Evolutionary conservation across 495 filamentous ascomycete genomes (phyloP).

Genomic region (Penicillium atrosanguineum): DNA sequence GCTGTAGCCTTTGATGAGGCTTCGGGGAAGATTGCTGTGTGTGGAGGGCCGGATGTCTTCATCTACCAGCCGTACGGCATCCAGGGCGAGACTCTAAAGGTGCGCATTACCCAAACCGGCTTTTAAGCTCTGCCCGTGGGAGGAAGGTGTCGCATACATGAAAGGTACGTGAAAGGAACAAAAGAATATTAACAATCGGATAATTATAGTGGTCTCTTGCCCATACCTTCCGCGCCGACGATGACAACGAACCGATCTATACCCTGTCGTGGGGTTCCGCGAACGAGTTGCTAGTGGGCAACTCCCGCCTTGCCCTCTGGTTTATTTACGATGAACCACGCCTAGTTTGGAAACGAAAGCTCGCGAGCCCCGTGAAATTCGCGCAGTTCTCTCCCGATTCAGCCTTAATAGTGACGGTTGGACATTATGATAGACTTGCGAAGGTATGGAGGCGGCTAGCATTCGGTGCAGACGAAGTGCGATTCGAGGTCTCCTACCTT

Average conservation of each 20-base stretch:
- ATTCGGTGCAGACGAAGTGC: conserved; percentile 78
- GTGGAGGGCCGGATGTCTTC: conserved; percentile 61
- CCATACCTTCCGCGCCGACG: conserved; percentile 38
- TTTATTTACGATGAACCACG: conserved; percentile 46
- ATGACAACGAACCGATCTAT: conserved; percentile 46
- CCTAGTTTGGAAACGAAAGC: conserved; percentile 67
- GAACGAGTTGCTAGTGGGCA: conserved; percentile 79
- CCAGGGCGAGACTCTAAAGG: conserved; percentile 59
- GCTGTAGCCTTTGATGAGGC: conserved; percentile 74
- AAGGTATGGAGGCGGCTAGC: conserved; percentile 91
- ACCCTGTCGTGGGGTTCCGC: conserved; percentile 83
- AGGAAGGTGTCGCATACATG: neutral
- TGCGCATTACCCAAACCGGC: conserved; percentile 17
- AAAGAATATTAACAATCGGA: conserved; percentile 8
- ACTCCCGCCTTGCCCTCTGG: conserved; percentile 69
- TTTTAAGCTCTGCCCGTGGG: neutral
- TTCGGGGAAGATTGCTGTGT: conserved; percentile 82
- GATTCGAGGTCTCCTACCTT: conserved; percentile 90
- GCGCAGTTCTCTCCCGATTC: conserved; percentile 85
- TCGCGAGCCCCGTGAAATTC: conserved; percentile 72
- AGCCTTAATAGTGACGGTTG: conserved; percentile 78
- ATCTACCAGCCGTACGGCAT: conserved; percentile 77
- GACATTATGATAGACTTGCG: conserved; percentile 74
- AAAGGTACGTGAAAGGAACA: too few relatives aligned
- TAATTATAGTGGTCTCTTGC: conserved; percentile 52